phyloP scores from a whole-genome alignment of 805 yeast species.

The Priceomyces castillae region DNA sequence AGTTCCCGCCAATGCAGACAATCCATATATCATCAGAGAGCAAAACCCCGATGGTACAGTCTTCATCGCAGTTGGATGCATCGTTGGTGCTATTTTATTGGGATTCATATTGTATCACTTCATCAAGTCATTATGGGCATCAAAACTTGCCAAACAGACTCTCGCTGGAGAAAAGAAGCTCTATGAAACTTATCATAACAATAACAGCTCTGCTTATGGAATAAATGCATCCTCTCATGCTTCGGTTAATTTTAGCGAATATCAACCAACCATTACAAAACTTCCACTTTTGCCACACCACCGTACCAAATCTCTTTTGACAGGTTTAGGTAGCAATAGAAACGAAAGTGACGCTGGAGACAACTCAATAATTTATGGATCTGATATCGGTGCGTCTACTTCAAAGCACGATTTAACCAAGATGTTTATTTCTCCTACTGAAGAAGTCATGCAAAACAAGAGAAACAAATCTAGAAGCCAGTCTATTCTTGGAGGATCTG shows the following conservation, averaged over 20 bases:
- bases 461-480: constrained; percentile 21
- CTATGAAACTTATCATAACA: constrained; percentile 31
- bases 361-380: constrained; percentile 32
- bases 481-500: constrained; percentile 16
- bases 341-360: constrained; percentile 28
- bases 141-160: constrained; percentile 49
- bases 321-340: constrained; percentile 12
- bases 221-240: constrained; percentile 19
- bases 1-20: constrained; percentile 57
- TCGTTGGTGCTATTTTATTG: constrained; percentile 57
- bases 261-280: constrained; percentile 25
- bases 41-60: constrained; percentile 71
- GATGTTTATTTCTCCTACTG: constrained; percentile 78
- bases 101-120: constrained; percentile 53
- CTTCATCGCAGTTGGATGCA: constrained; percentile 75
- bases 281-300: constrained; percentile 33
- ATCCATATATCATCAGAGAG: constrained; percentile 61
- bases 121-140: constrained; percentile 46
- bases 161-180: constrained; percentile 29
- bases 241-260: constrained; percentile 15
- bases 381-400: constrained; percentile 28
- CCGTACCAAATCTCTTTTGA: constrained; percentile 18
- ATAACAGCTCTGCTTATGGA: constrained; percentile 31
- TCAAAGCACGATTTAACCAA: constrained; percentile 42
- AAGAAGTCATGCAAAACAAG: constrained; percentile 59